These are phyloP conservation scores for Pseudogymnoascus sp. DNA, from an alignment of 2,329 filamentous ascomycete species.

Conservation along the genomic window DNA sequence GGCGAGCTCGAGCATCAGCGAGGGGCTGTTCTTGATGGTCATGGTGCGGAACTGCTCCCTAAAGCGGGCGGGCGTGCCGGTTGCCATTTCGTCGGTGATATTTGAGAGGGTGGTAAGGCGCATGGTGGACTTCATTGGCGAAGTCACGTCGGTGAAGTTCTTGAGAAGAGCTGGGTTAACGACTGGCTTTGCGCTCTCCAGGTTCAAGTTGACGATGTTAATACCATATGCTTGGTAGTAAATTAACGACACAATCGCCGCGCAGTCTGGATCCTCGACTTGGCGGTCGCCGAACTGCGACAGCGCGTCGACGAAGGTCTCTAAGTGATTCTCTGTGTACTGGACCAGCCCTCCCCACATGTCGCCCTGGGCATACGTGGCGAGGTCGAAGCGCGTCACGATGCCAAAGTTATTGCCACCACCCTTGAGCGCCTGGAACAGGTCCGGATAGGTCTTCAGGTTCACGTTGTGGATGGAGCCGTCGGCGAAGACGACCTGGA, in stretches of 20 bases:
- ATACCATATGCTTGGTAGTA: background rate
- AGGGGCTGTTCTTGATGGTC: background rate
- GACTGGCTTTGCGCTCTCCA: background rate
- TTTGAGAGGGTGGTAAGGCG: background rate
- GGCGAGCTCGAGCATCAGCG: background rate
- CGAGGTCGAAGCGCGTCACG: constrained; percentile 37
- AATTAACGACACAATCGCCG: background rate
- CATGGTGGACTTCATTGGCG: background rate
- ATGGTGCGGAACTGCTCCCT: background rate
- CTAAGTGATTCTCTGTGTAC: background rate
- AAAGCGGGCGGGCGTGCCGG: background rate
- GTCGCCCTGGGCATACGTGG: constrained; percentile 15
- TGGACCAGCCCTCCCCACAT: background rate
- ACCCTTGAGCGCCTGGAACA: constrained; percentile 45
- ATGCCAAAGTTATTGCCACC: constrained; percentile 49
- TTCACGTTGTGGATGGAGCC: background rate
- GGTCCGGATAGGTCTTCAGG: constrained; percentile 30
- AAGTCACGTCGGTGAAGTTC: background rate
- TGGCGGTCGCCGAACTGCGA: background rate
- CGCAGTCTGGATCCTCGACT: background rate
- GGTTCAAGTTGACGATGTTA: background rate
- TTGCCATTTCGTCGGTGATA: background rate
- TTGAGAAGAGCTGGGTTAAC: background rate
- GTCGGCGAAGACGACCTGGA: constrained; percentile 11
- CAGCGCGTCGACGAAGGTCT: background rate